phyloP scores from a whole-genome alignment of 2,329 filamentous ascomycete species.

The Sporothrix luriei region DNA sequence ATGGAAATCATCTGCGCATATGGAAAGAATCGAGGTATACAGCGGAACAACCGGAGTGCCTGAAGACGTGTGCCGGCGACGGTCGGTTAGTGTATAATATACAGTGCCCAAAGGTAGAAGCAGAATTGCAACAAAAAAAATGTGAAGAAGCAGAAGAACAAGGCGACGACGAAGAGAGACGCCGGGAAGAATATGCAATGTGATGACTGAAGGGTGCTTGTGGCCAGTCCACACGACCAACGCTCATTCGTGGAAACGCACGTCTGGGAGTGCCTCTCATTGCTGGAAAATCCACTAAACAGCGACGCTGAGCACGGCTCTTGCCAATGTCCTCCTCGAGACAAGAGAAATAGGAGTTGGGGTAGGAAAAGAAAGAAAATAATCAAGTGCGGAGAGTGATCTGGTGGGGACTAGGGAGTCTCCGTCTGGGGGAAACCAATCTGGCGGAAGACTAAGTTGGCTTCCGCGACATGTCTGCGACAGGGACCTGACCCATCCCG shows the following conservation, averaged over 20 bases:
- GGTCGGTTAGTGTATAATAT: too few relatives aligned
- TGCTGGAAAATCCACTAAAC: slow-evolving; percentile 5
- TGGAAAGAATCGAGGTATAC: too few relatives aligned
- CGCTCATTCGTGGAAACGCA: slow-evolving; percentile 6
- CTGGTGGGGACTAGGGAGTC: neutral
- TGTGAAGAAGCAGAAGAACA: too few relatives aligned
- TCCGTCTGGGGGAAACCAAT: neutral
- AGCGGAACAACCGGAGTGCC: too few relatives aligned
- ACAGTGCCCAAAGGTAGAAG: too few relatives aligned
- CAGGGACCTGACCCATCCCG: neutral
- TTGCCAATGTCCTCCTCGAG: neutral
- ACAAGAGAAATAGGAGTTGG: neutral
- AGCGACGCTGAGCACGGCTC: too few relatives aligned
- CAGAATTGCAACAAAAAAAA: too few relatives aligned
- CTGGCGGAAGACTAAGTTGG: neutral
- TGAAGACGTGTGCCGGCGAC: too few relatives aligned
- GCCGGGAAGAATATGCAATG: neutral
- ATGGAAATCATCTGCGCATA: too few relatives aligned
- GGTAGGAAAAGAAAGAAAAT: neutral
- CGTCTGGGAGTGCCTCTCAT: neutral
- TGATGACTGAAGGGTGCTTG: neutral
- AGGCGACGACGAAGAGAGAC: too few relatives aligned
- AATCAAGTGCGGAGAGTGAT: neutral
- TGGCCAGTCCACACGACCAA: neutral
- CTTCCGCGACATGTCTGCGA: neutral